Evolutionary conservation across 768 basidiomycete genomes (phyloP).

Genomic region (Lyophyllum decastes): DNA sequence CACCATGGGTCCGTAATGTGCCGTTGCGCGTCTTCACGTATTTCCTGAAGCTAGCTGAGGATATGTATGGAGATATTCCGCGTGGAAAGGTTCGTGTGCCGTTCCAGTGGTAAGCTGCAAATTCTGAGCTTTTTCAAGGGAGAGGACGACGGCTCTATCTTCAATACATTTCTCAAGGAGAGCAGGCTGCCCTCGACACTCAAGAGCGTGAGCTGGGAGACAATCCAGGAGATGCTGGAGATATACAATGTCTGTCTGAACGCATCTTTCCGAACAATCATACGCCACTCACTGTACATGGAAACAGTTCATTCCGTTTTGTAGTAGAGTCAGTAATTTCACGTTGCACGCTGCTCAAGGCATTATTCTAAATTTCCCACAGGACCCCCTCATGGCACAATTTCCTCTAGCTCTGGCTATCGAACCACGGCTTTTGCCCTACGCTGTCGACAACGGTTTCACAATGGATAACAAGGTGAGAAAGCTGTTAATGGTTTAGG

Average conservation of each 20-base stretch:
- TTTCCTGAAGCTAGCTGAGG: constrained; percentile 60
- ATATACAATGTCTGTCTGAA: constrained; percentile 59
- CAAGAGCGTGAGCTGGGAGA: constrained; percentile 64
- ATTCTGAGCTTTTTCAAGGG: constrained; percentile 35
- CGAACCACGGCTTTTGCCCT: constrained; percentile 73
- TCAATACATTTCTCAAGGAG: constrained; percentile 68
- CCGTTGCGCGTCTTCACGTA: constrained; percentile 61
- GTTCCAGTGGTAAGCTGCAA: neutral
- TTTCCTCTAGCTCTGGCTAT: constrained; percentile 77
- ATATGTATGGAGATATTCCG: constrained; percentile 66
- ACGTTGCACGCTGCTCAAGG: neutral
- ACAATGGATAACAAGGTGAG: constrained; percentile 74
- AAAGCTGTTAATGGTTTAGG: neutral
- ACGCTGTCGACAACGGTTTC: constrained; percentile 74
- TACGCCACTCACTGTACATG: constrained; percentile 16
- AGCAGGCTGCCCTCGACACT: constrained; percentile 61
- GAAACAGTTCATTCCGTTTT: constrained; percentile 76
- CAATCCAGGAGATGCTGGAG: constrained; percentile 64
- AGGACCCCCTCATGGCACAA: constrained; percentile 80
- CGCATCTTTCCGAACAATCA: constrained; percentile 13
- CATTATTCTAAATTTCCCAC: neutral
- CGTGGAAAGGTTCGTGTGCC: constrained; percentile 47
- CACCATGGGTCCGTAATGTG: constrained; percentile 70
- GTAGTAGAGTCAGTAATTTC: constrained; percentile 51
- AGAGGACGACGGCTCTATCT: constrained; percentile 74